Conservation (phyloP, 495 filamentous ascomycete species). For the Penicillium canariense region DNA sequence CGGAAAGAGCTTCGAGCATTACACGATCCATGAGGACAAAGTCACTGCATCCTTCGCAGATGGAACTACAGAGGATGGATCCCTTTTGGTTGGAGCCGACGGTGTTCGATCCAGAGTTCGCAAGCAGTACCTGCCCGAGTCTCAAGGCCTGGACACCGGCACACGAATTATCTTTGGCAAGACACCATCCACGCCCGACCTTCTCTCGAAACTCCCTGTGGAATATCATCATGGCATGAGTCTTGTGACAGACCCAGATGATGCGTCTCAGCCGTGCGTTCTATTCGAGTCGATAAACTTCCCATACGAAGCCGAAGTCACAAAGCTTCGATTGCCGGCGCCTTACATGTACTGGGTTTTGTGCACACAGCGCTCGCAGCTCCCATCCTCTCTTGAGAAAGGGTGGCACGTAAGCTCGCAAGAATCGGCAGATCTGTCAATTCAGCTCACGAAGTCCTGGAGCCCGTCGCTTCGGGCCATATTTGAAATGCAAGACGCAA, state of each 20-base stretch:
- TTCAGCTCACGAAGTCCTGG: slow-evolving; percentile 27
- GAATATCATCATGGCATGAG: slow-evolving; percentile 12
- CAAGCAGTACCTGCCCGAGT: slow-evolving; percentile 41
- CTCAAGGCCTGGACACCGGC: slow-evolving; percentile 39
- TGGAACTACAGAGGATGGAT: slow-evolving; percentile 33
- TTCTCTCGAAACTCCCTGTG: slow-evolving; percentile 5
- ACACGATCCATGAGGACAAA: slow-evolving; percentile 26
- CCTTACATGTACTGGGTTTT: slow-evolving; percentile 45
- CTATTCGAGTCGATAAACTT: slow-evolving; percentile 38
- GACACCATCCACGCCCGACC: slow-evolving; percentile 15
- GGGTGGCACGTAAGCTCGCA: slow-evolving; percentile 17
- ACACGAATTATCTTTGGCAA: slow-evolving; percentile 40
- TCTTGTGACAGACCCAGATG: slow-evolving; percentile 11
- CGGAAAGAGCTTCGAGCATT: slow-evolving; percentile 39
- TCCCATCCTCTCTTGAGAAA: slow-evolving; percentile 18
- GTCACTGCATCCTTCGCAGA: slow-evolving; percentile 39
- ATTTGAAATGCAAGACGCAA: slow-evolving; percentile 32
- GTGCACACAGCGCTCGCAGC: slow-evolving; percentile 19
- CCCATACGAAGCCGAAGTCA: slow-evolving; percentile 16
- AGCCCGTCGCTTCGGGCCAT: slow-evolving; percentile 32
- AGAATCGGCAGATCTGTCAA: slow-evolving; percentile 23
- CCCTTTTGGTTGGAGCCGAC: slow-evolving; percentile 47
- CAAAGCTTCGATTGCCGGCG: slow-evolving; percentile 18
- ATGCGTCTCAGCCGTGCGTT: slow-evolving; percentile 29
- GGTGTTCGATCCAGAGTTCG: slow-evolving; percentile 40